Conservation (phyloP, 495 filamentous ascomycete species). For the Aspergillus ellipticus region DNA sequence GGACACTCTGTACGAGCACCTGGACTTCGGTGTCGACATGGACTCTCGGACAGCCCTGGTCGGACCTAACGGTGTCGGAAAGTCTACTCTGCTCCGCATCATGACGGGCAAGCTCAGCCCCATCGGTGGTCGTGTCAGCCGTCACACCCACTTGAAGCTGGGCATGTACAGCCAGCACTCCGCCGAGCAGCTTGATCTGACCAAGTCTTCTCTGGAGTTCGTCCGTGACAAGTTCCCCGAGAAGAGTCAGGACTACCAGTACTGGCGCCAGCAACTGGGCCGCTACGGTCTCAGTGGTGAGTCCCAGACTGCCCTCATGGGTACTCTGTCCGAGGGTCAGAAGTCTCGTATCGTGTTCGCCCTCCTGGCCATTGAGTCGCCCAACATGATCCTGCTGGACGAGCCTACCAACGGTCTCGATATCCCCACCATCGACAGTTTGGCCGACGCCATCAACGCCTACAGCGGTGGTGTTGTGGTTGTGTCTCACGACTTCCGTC, state of each 20-base stretch:
- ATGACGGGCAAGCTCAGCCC: conserved; percentile 96
- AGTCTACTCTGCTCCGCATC: conserved; percentile 94
- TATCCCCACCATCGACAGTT: conserved; percentile 96
- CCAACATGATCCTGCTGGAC: conserved; percentile 97
- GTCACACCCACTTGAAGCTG: conserved; percentile 97
- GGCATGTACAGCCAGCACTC: conserved; percentile 98
- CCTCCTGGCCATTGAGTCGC: conserved; percentile 88
- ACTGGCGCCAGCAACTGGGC: conserved; percentile 97
- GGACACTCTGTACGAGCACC: conserved; percentile 92
- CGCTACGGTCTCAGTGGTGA: conserved; percentile 89
- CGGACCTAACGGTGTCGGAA: conserved; percentile 98
- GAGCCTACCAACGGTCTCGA: conserved; percentile 99
- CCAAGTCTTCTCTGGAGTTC: conserved; percentile 96
- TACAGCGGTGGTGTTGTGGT: conserved; percentile 96
- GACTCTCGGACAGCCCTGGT: conserved; percentile 96
- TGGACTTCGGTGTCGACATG: conserved; percentile 99
- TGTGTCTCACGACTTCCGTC: conserved; percentile 96
- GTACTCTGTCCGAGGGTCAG: conserved; percentile 95
- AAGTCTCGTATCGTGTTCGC: conserved; percentile 98
- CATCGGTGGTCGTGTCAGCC: conserved; percentile 72
- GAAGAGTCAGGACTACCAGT: conserved; percentile 96
- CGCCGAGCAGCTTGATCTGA: conserved; percentile 95
- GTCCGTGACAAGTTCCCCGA: conserved; percentile 90
- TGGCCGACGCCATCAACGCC: conserved; percentile 96
- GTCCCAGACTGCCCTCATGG: conserved; percentile 93